A percentile compares a stretch with the other conserved stretches of the same genome.
phyloP scores from a whole-genome alignment of 345 rosid species.

The Hibiscus trionum region DNA sequence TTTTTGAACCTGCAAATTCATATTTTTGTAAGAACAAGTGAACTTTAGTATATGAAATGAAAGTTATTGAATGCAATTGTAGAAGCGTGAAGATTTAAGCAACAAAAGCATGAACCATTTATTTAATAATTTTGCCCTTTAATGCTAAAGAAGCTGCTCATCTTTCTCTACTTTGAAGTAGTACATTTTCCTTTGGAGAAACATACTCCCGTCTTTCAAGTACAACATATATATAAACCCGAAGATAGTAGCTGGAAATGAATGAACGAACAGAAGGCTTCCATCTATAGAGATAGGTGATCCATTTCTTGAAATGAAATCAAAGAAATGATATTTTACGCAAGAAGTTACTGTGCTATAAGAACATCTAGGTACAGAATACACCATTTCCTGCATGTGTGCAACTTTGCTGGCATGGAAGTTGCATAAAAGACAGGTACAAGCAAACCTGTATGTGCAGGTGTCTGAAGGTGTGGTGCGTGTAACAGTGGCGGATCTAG shows the following conservation, averaged over 20 bases:
- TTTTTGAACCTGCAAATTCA: constrained; percentile 60
- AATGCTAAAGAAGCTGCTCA: neutral
- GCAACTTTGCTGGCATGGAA: neutral
- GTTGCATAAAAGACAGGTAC: neutral
- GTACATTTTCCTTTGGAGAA: neutral
- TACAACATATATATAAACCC: neutral
- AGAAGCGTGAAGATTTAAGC: neutral
- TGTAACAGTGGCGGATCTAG: too few relatives aligned
- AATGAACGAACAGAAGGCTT: neutral
- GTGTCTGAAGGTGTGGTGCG: neutral
- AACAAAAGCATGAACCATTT: neutral
- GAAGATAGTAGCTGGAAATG: neutral
- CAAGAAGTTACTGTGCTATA: neutral
- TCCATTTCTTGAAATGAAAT: neutral
- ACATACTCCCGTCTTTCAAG: neutral
- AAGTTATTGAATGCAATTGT: neutral
- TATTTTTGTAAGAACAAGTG: neutral
- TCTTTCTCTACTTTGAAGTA: neutral
- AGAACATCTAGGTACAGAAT: neutral
- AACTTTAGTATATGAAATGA: neutral
- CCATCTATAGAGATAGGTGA: neutral
- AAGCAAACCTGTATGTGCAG: neutral
- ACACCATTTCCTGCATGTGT: neutral
- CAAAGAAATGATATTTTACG: neutral
- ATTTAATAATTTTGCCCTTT: neutral